A percentile compares a stretch with the other conserved stretches of the same genome.
Conservation (phyloP, 2,329 filamentous ascomycete genomes). For the Fusarium sp. region DNA sequence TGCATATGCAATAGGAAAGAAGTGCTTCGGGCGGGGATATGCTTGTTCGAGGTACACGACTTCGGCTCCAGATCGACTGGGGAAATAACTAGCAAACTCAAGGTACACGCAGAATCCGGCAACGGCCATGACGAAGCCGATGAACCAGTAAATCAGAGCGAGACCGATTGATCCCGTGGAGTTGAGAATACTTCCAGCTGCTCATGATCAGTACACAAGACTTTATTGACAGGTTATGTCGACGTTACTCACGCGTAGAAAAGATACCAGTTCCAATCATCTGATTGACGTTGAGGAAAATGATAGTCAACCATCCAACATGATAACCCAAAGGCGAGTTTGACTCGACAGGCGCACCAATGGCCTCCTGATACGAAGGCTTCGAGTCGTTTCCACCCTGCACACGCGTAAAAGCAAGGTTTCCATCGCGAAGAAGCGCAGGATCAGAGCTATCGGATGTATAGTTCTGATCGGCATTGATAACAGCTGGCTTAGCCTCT, state of each 20-base stretch:
- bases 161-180: constrained; percentile 73
- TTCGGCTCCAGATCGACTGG: constrained; percentile 73
- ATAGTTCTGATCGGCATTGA: constrained; percentile 56
- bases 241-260: constrained; percentile 67
- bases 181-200: constrained; percentile 61
- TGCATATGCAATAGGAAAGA: constrained; percentile 74
- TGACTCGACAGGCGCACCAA: constrained; percentile 71
- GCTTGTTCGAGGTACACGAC: constrained; percentile 78
- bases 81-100: constrained; percentile 74
- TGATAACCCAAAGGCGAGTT: constrained; percentile 70
- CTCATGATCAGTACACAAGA: not conserved
- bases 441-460: constrained; percentile 30
- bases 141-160: constrained; percentile 72
- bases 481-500: not conserved
- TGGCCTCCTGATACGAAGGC: constrained; percentile 69
- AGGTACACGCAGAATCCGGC: constrained; percentile 70
- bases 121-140: constrained; percentile 70
- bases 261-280: constrained; percentile 75
- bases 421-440: constrained; percentile 29
- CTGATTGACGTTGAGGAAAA: constrained; percentile 71
- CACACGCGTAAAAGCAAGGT: constrained; percentile 34
- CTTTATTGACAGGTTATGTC: no score
- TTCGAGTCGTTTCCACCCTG: constrained; percentile 58
- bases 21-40: constrained; percentile 72
- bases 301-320: constrained; percentile 66